phyloP scores from a whole-genome alignment of 1,139 yeast species.

The Hyphopichia fennica region DNA sequence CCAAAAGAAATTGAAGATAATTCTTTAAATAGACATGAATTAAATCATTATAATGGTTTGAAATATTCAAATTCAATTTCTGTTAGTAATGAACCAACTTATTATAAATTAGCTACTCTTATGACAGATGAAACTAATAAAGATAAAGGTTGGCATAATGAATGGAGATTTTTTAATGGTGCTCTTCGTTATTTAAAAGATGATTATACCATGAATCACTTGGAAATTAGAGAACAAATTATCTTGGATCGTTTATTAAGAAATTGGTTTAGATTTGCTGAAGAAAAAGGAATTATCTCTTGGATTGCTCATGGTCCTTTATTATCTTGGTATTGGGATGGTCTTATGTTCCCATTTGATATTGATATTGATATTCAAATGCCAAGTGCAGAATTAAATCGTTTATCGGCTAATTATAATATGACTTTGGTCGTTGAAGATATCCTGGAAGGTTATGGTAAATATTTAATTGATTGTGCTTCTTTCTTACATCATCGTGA shows the following conservation, averaged over 20 bases:
- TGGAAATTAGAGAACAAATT: slow-evolving; percentile 28
- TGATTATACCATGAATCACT: slow-evolving; percentile 22
- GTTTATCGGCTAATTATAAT: slow-evolving; percentile 33
- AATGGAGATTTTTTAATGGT: slow-evolving; percentile 39
- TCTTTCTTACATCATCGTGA: slow-evolving; percentile 32
- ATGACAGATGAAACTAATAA: slow-evolving; percentile 21
- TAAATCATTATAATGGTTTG: slow-evolving; percentile 25
- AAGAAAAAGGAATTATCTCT: slow-evolving; percentile 37
- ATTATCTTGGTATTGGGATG: slow-evolving; percentile 43
- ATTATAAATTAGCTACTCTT: slow-evolving; percentile 36
- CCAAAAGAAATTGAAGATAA: slow-evolving; percentile 12
- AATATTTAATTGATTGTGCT: slow-evolving; percentile 34
- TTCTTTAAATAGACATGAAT: slow-evolving; percentile 19
- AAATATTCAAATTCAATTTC: slow-evolving; percentile 17
- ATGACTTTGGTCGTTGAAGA: slow-evolving; percentile 37
- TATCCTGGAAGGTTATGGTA: slow-evolving; percentile 31
- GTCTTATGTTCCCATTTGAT: slow-evolving; percentile 38
- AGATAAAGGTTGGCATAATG: slow-evolving; percentile 43
- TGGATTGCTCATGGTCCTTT: slow-evolving; percentile 56
- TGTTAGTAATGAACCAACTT: slow-evolving; percentile 23
- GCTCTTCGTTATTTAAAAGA: slow-evolving; percentile 22
- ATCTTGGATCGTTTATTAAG: slow-evolving; percentile 32
- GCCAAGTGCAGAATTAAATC: slow-evolving; percentile 33
- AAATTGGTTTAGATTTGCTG: slow-evolving; percentile 36
- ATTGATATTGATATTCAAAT: slow-evolving; percentile 38